Percentiles rank a stretch among this genome's conserved stretches.
phyloP scores from a whole-genome alignment of 331 rosid species.

The Malus hybrid region DNA sequence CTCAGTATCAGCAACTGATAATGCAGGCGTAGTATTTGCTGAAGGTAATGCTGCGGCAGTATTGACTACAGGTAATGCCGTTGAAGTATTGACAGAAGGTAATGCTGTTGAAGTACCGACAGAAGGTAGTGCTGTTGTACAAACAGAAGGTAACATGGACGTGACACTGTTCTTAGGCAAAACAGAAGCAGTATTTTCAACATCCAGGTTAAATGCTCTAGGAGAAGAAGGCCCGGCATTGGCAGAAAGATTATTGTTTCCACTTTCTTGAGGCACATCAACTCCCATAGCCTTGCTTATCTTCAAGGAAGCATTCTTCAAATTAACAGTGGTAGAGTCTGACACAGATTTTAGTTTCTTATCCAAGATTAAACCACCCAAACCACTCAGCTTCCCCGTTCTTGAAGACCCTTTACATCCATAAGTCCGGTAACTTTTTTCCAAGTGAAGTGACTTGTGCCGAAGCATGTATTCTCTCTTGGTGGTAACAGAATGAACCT shows the following conservation, averaged over 20 bases:
- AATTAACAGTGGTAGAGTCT: constrained; percentile 53
- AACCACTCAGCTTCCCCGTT: constrained; percentile 59
- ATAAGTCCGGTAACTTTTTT: constrained; percentile 55
- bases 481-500: constrained; percentile 44
- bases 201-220: constrained; percentile 34
- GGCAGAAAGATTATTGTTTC: constrained; percentile 34
- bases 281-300: constrained; percentile 67
- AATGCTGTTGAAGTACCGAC: constrained; percentile 19
- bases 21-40: constrained; percentile 23
- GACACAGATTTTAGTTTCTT: constrained; percentile 64
- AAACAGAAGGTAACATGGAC: constrained; percentile 26
- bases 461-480: constrained; percentile 81
- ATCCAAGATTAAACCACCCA: constrained; percentile 67
- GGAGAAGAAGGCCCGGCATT: constrained; percentile 37
- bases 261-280: constrained; percentile 52
- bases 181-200: constrained; percentile 24
- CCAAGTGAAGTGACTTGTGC: constrained; percentile 72
- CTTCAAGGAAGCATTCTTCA: constrained; percentile 65
- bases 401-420: constrained; percentile 75
- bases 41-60: constrained; percentile 5
- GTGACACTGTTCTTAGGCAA: constrained; percentile 23
- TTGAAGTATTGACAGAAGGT: constrained; percentile 21
- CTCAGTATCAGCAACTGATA: constrained; percentile 49
- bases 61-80: constrained; percentile 1
- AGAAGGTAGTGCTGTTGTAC: constrained; percentile 16